Percentiles rank a stretch among this genome's conserved stretches.
These are phyloP conservation scores for Selaginella tamariscina DNA, from an alignment of 75 land plant species.

Conservation along the genomic window DNA sequence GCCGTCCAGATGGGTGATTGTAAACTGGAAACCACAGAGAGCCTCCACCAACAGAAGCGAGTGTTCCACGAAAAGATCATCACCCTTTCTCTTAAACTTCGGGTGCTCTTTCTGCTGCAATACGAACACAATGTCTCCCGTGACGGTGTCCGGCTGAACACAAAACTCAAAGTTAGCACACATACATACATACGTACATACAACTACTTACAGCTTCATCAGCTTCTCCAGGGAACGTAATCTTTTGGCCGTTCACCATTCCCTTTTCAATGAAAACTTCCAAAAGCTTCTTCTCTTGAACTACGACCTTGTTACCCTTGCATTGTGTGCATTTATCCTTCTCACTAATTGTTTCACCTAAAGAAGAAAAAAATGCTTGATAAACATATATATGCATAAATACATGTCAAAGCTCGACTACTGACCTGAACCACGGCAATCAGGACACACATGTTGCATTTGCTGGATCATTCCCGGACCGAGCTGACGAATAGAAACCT, in stretches of 20 bases:
- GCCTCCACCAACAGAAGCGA: conserved; percentile 57
- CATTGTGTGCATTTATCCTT: conserved; percentile 57
- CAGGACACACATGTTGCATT: conserved; percentile 67
- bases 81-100: conserved; percentile 81
- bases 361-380: background rate
- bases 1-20: conserved; percentile 56
- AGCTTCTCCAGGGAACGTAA: conserved; percentile 55
- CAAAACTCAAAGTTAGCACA: background rate
- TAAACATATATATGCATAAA: background rate
- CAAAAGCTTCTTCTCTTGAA: conserved; percentile 64
- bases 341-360: conserved; percentile 55
- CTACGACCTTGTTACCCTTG: conserved; percentile 51
- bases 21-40: conserved; percentile 78
- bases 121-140: conserved; percentile 78
- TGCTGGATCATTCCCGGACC: conserved; percentile 80
- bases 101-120: conserved; percentile 78
- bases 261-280: conserved; percentile 75
- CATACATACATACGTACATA: background rate
- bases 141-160: conserved; percentile 69
- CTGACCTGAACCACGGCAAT: conserved; percentile 50
- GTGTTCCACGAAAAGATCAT: conserved; percentile 71
- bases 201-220: conserved; percentile 63
- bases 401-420: background rate
- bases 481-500: conserved; percentile 62
- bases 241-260: conserved; percentile 59